Evolutionary conservation across 441 rosid species (phyloP), one percentile per base, ranked within the genome.

Genomic region (Hypseocharis bilobata): DNA sequence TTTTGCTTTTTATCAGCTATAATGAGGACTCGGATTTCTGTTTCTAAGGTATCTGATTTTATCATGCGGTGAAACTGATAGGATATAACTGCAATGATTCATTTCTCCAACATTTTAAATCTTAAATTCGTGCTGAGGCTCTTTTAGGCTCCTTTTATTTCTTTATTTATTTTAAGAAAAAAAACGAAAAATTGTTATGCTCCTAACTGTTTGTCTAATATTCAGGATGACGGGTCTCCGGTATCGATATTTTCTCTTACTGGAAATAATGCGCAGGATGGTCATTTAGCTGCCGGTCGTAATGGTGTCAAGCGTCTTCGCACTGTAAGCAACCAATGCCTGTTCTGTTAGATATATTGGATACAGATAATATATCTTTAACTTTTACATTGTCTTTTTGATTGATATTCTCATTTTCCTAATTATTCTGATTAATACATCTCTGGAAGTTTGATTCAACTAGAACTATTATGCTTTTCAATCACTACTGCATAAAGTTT

Each of bases 281-380:
- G 92, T 34, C 96, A 86, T 79, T 72, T 91, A 64, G 90, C 92
- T 45, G 97, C 97, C 23, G 99, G 90, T 28, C 83, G 96, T 25
- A 91, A 93, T 66, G 99, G 97, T 56, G 91, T 93, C 76, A 93
- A 88, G 82, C 96, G 99, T 60, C 97, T 93, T 62, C 97, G 99
- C 44, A 93, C 99, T n/a, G 99, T 93, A 84, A 77, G 85, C 64
- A 78, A 52, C 42, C 16, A 11, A 6, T 61, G 52, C 16, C 6
- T 29, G 47, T 34, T 28, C 34, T 30, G 45, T 30, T 57, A 64
- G 32, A 63, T 27, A 14, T 66, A 20, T 49, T 20, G 56, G 56
- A 51, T 51, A 51, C 0, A 51, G 56, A 51, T 51, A 22, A 51
- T 51, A 51, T 20, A n/a, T 51, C 19, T 6, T 49, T 11, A 49